Base-by-base conservation (phyloP, 2,329 filamentous ascomycete species). In the Aspergillus transmontanensis region DNA sequence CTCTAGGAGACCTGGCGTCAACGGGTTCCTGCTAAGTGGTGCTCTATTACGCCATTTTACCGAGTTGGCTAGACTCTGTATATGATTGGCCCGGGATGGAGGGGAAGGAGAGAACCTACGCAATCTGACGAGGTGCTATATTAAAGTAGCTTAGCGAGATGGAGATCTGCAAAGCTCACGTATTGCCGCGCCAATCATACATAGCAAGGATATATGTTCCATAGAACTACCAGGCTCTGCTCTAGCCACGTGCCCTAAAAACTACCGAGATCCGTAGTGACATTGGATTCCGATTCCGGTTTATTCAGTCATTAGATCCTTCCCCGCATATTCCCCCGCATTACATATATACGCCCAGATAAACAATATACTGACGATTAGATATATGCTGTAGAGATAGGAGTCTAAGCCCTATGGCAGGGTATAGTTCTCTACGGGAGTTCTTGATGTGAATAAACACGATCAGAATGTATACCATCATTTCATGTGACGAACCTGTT, bases 321-420 rank as follows among this genome's bases (percentile, higher is more conserved):
- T 10, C 39, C 39, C 16, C 39, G 1, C 19, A 16, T n/a, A 10
- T 0, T 10, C 4, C 39, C 39, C 39, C 16, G 3, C 16, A 41
- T n/a, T n/a, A 7, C 16, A 41, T 2, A 0, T 1, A 39, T 39
- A 4, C 6, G 1, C 2, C 3, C 9, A 41, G 4, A 9, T 7
- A 41, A n/a, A 41, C 14, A 16, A 5, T 16, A n/a, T 41, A 41
- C 6, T n/a, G 4, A 19, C 16, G 19, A 5, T 1, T 41, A n/a
- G 6, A 19, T n/a, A 41, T n/a, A 41, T 41, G 9, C 39, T 41
- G 5, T n/a, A n/a, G 2, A 19, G 3, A 41, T 19, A 14, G 3
- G 3, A 4, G 39, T 41, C 1, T 10, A 41, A 3, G 0, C 1
- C 3, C 6, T 0, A 41, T 9, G 6, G 6, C 0, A 41, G 16